Evolutionary conservation across 305 asterid species (phyloP).

Genomic region (Fraxinus floribunda): DNA sequence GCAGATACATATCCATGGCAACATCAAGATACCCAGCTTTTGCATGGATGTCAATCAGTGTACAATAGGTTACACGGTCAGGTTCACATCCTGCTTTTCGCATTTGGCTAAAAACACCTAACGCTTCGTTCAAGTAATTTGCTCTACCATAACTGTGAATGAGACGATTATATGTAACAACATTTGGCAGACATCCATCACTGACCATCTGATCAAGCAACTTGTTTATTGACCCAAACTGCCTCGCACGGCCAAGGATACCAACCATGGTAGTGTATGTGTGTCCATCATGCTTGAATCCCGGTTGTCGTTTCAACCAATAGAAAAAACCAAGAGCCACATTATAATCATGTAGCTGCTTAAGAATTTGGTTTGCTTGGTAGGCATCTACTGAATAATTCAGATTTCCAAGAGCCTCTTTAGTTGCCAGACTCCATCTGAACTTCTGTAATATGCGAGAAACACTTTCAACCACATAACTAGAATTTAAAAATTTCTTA

Average conservation of each 20-base stretch:
- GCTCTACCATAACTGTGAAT: constrained; percentile 94
- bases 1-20: constrained; percentile 78
- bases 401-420: constrained; percentile 67
- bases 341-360: constrained; percentile 66
- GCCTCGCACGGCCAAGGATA: constrained; percentile 84
- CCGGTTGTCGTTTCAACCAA: constrained; percentile 73
- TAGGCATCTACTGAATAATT: constrained; percentile 61
- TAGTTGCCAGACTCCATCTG: constrained; percentile 72
- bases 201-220: constrained; percentile 76
- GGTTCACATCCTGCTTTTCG: constrained; percentile 71
- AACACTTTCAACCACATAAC: constrained; percentile 51
- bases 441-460: constrained; percentile 55
- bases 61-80: constrained; percentile 94
- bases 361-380: constrained; percentile 90
- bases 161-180: constrained; percentile 87
- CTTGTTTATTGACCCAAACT: constrained; percentile 69
- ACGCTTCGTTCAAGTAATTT: constrained; percentile 71
- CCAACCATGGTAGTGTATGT: constrained; percentile 98
- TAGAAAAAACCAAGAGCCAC: constrained; percentile 83
- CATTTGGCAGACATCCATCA: constrained; percentile 84
- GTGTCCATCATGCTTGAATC: constrained; percentile 91
- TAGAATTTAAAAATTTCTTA: constrained; percentile 40
- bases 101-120: constrained; percentile 74
- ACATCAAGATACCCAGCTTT: constrained; percentile 90
- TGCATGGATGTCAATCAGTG: constrained; percentile 93